Evolutionary conservation across 1,284 basidiomycete species (phyloP).

Genomic region (Leccinum pachyderme): DNA sequence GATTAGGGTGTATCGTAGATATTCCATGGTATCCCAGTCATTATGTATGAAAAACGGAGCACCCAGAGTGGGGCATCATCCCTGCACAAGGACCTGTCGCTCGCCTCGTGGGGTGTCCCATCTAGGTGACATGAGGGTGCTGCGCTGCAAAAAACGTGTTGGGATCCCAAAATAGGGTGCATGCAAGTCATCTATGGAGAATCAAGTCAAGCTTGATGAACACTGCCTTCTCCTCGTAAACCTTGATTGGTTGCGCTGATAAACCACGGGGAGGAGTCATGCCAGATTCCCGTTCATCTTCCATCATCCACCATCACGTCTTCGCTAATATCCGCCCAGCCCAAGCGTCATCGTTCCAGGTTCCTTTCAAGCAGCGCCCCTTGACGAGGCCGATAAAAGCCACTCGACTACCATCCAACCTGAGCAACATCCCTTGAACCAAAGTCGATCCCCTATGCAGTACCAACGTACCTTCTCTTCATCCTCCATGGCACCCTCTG

Average conservation of each 20-base stretch:
- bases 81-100: conserved; percentile 23
- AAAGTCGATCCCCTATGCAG: conserved; percentile 27
- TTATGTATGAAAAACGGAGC: conserved; percentile 33
- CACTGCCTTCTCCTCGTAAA: conserved; percentile 29
- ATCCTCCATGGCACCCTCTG: conserved; percentile 34
- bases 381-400: conserved; percentile 31
- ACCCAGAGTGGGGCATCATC: conserved; percentile 23
- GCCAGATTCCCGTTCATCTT: conserved; percentile 34
- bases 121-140: conserved; percentile 29
- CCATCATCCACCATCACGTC: conserved; percentile 28
- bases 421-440: conserved; percentile 11
- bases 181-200: conserved; percentile 12
- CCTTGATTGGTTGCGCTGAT: conserved; percentile 35
- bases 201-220: conserved; percentile 20
- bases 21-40: conserved; percentile 22
- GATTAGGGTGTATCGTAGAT: conserved; percentile 25
- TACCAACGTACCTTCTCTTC: conserved; percentile 31
- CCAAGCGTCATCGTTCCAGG: conserved; percentile 22
- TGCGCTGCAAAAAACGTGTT: conserved; percentile 36
- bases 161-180: conserved; percentile 26
- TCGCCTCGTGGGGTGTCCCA: conserved; percentile 29
- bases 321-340: conserved; percentile 35
- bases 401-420: neutral
- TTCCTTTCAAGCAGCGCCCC: conserved; percentile 23
- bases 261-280: conserved; percentile 30